Percentiles rank a stretch among this genome's conserved stretches.
Evolutionary conservation across 768 basidiomycete genomes (phyloP).

Genomic region (Russula vinacea): DNA sequence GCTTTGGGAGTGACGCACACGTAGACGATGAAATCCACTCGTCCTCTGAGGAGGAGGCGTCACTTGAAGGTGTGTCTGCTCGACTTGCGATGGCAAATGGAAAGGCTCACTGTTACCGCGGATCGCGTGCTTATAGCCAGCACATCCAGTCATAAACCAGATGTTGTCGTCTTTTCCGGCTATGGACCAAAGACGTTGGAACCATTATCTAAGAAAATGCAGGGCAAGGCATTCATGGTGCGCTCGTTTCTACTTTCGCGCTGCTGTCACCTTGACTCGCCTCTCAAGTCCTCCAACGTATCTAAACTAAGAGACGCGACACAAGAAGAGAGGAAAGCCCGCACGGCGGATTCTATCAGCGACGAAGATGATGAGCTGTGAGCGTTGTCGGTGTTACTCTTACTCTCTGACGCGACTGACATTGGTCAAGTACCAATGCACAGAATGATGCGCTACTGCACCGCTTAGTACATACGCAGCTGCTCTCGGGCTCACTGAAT

Average conservation of each 20-base stretch:
- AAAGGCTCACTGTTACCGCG: conserved; percentile 8
- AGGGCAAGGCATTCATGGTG: conserved; percentile 77
- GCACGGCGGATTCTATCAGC: conserved; percentile 39
- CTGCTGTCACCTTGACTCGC: conserved; percentile 10
- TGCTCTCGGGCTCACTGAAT: conserved; percentile 71
- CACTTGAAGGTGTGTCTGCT: conserved; percentile 17
- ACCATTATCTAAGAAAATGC: conserved; percentile 38
- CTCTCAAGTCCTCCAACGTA: conserved; percentile 72
- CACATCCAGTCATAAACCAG: conserved; percentile 36
- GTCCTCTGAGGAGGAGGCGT: not conserved
- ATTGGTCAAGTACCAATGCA: conserved; percentile 58
- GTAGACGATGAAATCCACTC: conserved; percentile 20
- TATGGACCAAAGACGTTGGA: conserved; percentile 32
- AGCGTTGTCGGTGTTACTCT: conserved; percentile 21
- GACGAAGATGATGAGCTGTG: conserved; percentile 58
- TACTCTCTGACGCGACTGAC: not conserved
- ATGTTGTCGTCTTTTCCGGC: conserved; percentile 60
- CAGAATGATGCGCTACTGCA: conserved; percentile 79
- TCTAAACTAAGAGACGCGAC: conserved; percentile 47
- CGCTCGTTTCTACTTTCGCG: conserved; percentile 24
- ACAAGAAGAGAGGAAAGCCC: conserved; percentile 22
- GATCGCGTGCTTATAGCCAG: conserved; percentile 47
- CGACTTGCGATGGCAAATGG: not conserved
- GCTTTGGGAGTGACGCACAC: conserved; percentile 32
- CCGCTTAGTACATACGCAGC: conserved; percentile 72